Evolutionary conservation across 371 early-diverging fungal genomes (phyloP).

Genomic region (Coemansia sp.): DNA sequence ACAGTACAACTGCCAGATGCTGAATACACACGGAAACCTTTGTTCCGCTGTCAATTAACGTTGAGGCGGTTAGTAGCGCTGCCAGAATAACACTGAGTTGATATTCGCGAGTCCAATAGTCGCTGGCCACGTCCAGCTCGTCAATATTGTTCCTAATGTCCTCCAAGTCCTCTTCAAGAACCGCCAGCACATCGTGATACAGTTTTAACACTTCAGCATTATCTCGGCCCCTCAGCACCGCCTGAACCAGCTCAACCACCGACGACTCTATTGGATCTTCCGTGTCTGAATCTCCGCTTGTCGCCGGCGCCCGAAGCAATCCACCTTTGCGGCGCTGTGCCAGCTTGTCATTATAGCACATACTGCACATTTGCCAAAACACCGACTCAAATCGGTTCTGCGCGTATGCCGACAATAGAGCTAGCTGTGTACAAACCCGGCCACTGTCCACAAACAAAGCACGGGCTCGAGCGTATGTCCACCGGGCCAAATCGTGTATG

Average conservation of each 20-base stretch:
- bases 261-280: constrained; percentile 28
- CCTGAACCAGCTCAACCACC: constrained; percentile 19
- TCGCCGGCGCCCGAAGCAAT: background rate
- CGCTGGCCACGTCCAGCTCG: constrained; percentile 16
- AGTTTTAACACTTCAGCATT: background rate
- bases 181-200: constrained; percentile 3
- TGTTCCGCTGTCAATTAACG: background rate
- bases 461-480: constrained; percentile 29
- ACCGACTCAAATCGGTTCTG: constrained; percentile 21
- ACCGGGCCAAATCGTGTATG: constrained; percentile 20
- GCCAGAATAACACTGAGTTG: constrained; percentile 37
- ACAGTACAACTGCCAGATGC: constrained; percentile 26
- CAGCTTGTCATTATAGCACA: constrained; percentile 24
- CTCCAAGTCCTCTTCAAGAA: constrained; percentile 22
- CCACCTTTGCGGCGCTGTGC: background rate
- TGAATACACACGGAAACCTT: constrained; percentile 6
- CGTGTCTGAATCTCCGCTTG: background rate
- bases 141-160: background rate
- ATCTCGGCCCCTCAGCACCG: background rate
- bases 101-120: constrained; percentile 46
- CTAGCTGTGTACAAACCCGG: constrained; percentile 30
- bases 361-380: constrained; percentile 41
- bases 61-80: constrained; percentile 11
- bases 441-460: constrained; percentile 35
- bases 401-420: constrained; percentile 22